phyloP scores from a whole-genome alignment of 2,329 filamentous ascomycete genomes.

The Fusarium cicatricum region DNA sequence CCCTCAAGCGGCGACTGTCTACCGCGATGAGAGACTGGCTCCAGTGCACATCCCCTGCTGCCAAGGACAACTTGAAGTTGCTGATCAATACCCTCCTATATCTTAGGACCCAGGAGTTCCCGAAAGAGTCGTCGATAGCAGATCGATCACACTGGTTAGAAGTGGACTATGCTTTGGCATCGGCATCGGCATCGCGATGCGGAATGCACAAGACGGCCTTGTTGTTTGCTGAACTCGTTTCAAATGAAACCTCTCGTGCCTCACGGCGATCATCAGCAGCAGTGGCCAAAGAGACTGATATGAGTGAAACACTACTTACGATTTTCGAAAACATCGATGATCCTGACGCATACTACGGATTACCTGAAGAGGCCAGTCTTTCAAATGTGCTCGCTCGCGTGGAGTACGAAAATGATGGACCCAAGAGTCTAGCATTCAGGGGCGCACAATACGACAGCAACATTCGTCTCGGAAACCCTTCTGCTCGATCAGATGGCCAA shows the following conservation, averaged over 20 bases:
- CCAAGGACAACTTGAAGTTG: conserved; percentile 71
- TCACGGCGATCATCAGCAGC: conserved; percentile 73
- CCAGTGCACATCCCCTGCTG: conserved; percentile 46
- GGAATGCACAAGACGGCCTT: conserved; percentile 89
- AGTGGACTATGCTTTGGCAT: conserved; percentile 75
- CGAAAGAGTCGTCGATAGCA: conserved; percentile 78
- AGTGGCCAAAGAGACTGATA: conserved; percentile 55
- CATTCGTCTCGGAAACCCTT: conserved; percentile 67
- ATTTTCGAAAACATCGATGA: conserved; percentile 96
- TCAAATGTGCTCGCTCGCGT: conserved; percentile 80
- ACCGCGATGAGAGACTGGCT: conserved; percentile 72
- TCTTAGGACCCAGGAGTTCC: conserved; percentile 80
- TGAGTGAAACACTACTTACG: conserved; percentile 74
- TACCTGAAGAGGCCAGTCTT: conserved; percentile 80
- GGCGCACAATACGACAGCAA: conserved; percentile 91
- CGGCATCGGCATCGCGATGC: conserved; percentile 77
- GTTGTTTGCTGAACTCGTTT: conserved; percentile 79
- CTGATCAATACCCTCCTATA: conserved; percentile 85
- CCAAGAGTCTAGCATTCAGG: conserved; percentile 88
- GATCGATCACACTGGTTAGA: conserved; percentile 88
- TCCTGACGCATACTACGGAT: conserved; percentile 93
- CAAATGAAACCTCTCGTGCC: conserved; percentile 62
- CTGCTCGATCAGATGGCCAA: conserved; percentile 66
- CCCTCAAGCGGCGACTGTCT: conserved; percentile 70
- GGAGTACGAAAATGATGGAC: conserved; percentile 88